These are phyloP conservation scores for Dictyostelium firmibasis DNA, from an alignment of 78 protist genomes.

Conservation along the genomic window DNA sequence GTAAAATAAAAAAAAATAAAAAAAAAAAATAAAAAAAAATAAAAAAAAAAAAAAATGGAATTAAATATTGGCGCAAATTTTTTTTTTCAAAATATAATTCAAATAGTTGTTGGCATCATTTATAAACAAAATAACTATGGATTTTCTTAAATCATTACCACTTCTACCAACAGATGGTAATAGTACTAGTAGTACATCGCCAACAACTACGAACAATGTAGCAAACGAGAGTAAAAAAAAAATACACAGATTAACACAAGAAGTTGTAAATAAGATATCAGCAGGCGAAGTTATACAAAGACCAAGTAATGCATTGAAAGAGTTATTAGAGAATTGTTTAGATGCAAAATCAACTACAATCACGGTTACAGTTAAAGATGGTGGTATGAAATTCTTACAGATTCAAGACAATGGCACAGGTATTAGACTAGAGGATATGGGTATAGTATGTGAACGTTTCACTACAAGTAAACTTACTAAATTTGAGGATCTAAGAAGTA, in stretches of 20 bases:
- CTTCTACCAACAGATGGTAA: neutral
- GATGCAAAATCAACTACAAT: conserved; percentile 95
- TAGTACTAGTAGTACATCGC: neutral
- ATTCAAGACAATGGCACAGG: conserved; percentile 97
- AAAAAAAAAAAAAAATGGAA: too few relatives aligned
- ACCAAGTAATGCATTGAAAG: conserved; percentile 92
- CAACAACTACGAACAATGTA: neutral
- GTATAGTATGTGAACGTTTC: conserved; percentile 94
- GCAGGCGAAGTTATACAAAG: conserved; percentile 97
- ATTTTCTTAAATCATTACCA: neutral
- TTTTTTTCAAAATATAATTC: too few relatives aligned
- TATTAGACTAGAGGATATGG: conserved; percentile 92
- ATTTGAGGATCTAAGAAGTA: conserved; percentile 91
- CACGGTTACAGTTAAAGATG: conserved; percentile 82
- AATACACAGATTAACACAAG: conserved; percentile 85
- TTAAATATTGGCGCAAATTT: too few relatives aligned
- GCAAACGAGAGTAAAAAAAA: neutral
- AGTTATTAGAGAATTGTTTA: conserved; percentile 94
- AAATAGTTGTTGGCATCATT: too few relatives aligned
- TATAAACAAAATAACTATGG: neutral
- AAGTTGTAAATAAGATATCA: conserved; percentile 94
- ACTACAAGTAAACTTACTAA: conserved; percentile 91
- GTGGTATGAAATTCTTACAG: conserved; percentile 93
- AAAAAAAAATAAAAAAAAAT: too few relatives aligned
- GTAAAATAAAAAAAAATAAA: too few relatives aligned